Evolutionary conservation across 2,329 filamentous ascomycete genomes (phyloP), one percentile per base, ranked within the genome.

Genomic region (Sporothrix phasma): DNA sequence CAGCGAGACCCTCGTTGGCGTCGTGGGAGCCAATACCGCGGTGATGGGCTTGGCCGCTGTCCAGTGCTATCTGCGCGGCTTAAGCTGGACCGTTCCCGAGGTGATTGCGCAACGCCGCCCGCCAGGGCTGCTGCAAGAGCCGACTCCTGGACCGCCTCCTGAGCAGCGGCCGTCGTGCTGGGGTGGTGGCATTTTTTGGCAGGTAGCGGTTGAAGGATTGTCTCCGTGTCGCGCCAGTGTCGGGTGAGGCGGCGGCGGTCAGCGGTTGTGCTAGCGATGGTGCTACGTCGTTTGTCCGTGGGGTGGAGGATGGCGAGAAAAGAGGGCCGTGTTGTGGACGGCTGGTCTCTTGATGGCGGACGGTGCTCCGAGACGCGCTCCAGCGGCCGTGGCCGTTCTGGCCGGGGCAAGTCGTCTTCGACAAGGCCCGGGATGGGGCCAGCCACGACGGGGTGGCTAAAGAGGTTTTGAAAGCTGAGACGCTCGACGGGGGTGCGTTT

Each of bases 401-500:
- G n/a, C 64, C 73, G 77, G 1, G 83, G 82, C 24, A 86, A 68
- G 72, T 96, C 92, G 71, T 96, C 90, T 47, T 87, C 88, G 6
- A 92, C 86, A 34, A 96, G 78, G 5, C 88, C 89, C 0, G 92
- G 91, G 70, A 97, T 97, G 3, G 87, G 83, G 22, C 82, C 83
- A 13, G 83, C 84, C 61, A 96, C 84, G 34, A 94, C 86, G 34
- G 81, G 76, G 71, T 93, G 87, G 17, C 78, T 79, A 75, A 97
- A 97, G 73, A 97, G 94, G 67, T 88, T 85, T 61, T 90, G 86
- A 70, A 97, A 97, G 64, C 85, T 89, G 73, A 96, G 83, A 65
- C 94, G 84, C 74, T 96, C 90, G 5, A 90, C 85, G 0, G 94
- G 91, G 66, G 87, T 93, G 65, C 90, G 86, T 78, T 93, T 97